These are phyloP conservation scores for Saccharomycopsis sp. DNA, from an alignment of 805 yeast genomes.

Conservation along the genomic window DNA sequence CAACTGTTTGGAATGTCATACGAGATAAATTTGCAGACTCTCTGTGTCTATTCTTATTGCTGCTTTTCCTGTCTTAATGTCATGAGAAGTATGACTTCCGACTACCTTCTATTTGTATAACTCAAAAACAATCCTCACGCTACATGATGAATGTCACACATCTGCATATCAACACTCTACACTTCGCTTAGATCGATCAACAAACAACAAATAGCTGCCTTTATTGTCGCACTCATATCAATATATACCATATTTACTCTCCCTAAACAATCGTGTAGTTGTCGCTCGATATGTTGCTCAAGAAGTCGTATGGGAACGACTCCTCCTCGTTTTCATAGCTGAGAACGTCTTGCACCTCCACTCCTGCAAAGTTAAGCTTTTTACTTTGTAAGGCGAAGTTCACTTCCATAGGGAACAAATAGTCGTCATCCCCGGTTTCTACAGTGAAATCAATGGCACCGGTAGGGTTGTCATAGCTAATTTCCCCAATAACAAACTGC, in stretches of 20 bases:
- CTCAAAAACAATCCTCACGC: too few relatives aligned
- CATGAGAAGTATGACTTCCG: too few relatives aligned
- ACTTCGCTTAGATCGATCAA: too few relatives aligned
- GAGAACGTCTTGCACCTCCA: slow-evolving; percentile 56
- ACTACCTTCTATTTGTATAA: too few relatives aligned
- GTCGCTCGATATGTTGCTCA: slow-evolving; percentile 50
- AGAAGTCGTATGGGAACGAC: slow-evolving; percentile 65
- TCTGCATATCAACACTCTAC: too few relatives aligned
- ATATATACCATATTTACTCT: background rate
- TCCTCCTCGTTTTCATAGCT: slow-evolving; percentile 41
- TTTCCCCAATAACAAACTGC: slow-evolving; percentile 51
- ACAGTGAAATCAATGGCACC: slow-evolving; percentile 79
- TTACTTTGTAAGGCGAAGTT: slow-evolving; percentile 46
- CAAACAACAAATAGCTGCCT: too few relatives aligned
- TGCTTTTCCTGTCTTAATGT: too few relatives aligned
- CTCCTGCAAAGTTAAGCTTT: slow-evolving; percentile 53
- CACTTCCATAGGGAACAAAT: slow-evolving; percentile 82
- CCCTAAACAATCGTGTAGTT: slow-evolving; percentile 46
- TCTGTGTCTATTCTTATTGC: too few relatives aligned
- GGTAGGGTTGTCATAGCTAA: slow-evolving; percentile 45
- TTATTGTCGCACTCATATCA: too few relatives aligned
- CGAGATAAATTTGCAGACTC: too few relatives aligned
- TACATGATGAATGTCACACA: too few relatives aligned
- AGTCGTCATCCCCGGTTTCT: slow-evolving; percentile 71
- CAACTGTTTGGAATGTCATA: too few relatives aligned